Evolutionary conservation across 495 filamentous ascomycete genomes (phyloP).

Genomic region (Penicillium mononematosum): DNA sequence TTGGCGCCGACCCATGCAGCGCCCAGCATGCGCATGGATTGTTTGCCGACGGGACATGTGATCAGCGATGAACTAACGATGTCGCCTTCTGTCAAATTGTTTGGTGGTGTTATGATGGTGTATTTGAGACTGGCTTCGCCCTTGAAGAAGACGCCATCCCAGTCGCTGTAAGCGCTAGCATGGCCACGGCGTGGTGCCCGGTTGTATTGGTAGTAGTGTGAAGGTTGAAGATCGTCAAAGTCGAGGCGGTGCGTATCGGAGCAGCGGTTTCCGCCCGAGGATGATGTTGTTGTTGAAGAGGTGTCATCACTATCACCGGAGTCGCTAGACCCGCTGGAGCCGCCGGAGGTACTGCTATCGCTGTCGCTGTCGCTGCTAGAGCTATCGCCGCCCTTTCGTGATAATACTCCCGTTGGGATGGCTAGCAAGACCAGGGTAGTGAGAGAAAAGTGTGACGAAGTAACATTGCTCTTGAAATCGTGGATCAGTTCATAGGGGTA

Average conservation of each 20-base stretch:
- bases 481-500: neutral
- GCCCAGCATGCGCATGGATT: conserved; percentile 6
- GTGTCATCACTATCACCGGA: neutral
- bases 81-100: neutral
- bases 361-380: neutral
- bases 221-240: neutral
- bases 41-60: conserved; percentile 7
- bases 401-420: neutral
- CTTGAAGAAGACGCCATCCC: conserved; percentile 9
- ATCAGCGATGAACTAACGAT: neutral
- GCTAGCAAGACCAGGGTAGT: conserved; percentile 2
- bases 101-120: neutral
- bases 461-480: neutral
- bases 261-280: neutral
- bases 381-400: neutral
- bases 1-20: conserved; percentile 8
- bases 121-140: conserved; percentile 1
- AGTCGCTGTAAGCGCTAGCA: conserved; percentile 3
- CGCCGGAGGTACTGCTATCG: neutral
- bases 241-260: conserved; percentile 4
- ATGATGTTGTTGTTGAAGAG: neutral
- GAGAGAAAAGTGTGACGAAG: conserved; percentile 5
- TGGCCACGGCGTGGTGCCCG: neutral
- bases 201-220: conserved; percentile 4
- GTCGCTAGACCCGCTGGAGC: neutral